Evolutionary conservation across 2,329 filamentous ascomycete species (phyloP).

Genomic region (Coniella vitis): DNA sequence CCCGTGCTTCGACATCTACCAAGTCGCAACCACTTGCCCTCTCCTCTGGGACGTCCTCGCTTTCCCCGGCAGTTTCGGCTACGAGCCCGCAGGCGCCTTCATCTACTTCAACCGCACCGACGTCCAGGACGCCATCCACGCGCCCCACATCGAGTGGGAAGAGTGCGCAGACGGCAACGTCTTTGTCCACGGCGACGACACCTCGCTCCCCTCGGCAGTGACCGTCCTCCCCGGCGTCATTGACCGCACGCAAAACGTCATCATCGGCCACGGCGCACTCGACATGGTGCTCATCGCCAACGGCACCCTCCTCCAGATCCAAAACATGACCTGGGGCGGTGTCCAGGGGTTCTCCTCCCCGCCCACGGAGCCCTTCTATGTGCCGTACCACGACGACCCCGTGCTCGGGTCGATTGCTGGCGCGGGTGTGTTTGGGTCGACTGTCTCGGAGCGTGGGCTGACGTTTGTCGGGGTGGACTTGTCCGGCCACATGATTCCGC

Average conservation of each 20-base stretch:
- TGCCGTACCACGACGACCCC: constrained; percentile 52
- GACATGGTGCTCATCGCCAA: constrained; percentile 61
- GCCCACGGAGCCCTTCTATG: constrained; percentile 56
- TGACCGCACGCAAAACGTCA: constrained; percentile 60
- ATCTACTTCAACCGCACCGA: constrained; percentile 67
- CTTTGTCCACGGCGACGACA: constrained; percentile 30
- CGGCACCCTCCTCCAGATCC: constrained; percentile 61
- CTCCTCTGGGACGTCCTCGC: constrained; percentile 61
- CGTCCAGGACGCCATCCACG: constrained; percentile 46
- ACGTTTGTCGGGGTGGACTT: constrained; percentile 61
- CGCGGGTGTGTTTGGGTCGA: constrained; percentile 61
- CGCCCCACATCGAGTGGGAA: constrained; percentile 38
- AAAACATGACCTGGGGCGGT: constrained; percentile 73
- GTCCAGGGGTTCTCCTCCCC: constrained; percentile 56
- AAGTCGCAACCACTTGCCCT: constrained; percentile 66
- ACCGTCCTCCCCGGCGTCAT: constrained; percentile 56
- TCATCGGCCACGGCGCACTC: constrained; percentile 63
- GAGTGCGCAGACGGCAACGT: constrained; percentile 41
- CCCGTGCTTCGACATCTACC: constrained; percentile 75
- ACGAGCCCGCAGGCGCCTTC: constrained; percentile 53
- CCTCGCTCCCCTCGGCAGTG: constrained; percentile 9
- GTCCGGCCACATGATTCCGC: constrained; percentile 61
- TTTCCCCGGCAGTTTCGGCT: constrained; percentile 58
- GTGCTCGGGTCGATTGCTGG: constrained; percentile 41
- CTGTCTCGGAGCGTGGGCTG: constrained; percentile 67